Percentiles rank a stretch among this genome's conserved stretches.
Evolutionary conservation across 208 protist species (phyloP).

Genomic region (Acanthamoeba royreba): DNA sequence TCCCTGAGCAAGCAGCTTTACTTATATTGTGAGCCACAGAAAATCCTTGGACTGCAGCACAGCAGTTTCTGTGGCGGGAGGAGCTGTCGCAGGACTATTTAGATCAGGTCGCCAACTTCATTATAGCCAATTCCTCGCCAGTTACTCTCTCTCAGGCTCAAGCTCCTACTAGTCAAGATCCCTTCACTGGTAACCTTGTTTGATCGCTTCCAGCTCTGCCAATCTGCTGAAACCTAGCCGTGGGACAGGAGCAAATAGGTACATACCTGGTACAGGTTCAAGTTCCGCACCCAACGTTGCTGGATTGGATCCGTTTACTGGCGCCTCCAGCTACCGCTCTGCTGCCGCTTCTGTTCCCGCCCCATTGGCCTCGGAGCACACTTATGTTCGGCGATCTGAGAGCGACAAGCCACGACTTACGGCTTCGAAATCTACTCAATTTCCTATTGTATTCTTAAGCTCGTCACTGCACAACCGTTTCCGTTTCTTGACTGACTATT

Average conservation of each 20-base stretch:
- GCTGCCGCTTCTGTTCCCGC: not conserved
- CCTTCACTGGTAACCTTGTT: slow-evolving; percentile 41
- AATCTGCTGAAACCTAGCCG: too few species aligned
- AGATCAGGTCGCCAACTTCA: slow-evolving; percentile 91
- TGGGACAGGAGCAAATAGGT: not conserved
- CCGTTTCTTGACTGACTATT: not conserved
- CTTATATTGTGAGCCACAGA: slow-evolving; percentile 63
- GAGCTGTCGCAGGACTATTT: slow-evolving; percentile 85
- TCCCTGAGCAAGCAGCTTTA: not conserved
- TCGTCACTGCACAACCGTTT: too few species aligned
- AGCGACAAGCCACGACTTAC: not conserved
- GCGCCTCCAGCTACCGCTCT: not conserved
- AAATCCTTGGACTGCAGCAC: slow-evolving; percentile 85
- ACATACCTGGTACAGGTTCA: slow-evolving; percentile 32
- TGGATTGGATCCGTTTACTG: not conserved
- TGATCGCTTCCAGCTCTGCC: not conserved
- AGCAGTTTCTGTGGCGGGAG: slow-evolving; percentile 83
- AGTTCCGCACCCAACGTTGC: not conserved
- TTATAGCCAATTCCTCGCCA: slow-evolving; percentile 73
- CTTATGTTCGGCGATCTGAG: not conserved
- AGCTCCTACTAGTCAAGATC: not conserved
- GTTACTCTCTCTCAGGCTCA: not conserved
- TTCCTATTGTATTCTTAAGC: not conserved
- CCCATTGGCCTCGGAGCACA: not conserved
- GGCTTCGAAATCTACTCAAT: not conserved